Evolutionary conservation across 2,329 filamentous ascomycete species (phyloP).

Genomic region (Penicillium sp.): DNA sequence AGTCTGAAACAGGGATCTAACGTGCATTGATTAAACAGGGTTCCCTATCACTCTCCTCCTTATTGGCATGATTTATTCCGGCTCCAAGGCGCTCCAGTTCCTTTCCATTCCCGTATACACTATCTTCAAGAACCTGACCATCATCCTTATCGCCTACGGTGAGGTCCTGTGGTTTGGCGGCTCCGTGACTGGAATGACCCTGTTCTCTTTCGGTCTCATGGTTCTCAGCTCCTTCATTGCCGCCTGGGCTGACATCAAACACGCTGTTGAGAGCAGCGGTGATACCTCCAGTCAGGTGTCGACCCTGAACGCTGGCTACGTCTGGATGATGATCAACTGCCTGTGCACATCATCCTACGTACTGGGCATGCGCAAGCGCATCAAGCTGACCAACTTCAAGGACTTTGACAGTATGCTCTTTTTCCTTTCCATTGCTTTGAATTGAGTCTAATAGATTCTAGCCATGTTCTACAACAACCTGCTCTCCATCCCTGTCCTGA

Average conservation of each 20-base stretch:
- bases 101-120: conserved; percentile 98
- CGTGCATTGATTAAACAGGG: conserved; percentile 54
- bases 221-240: conserved; percentile 90
- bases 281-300: conserved; percentile 73
- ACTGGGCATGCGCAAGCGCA: conserved; percentile 92
- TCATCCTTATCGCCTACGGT: conserved; percentile 96
- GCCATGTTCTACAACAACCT: conserved; percentile 99
- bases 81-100: conserved; percentile 91
- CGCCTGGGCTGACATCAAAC: conserved; percentile 94
- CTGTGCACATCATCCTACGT: conserved; percentile 89
- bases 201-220: conserved; percentile 95
- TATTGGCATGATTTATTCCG: conserved; percentile 98
- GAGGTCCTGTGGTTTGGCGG: conserved; percentile 98
- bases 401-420: conserved; percentile 88
- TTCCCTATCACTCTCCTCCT: conserved; percentile 93
- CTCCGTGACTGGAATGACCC: conserved; percentile 76
- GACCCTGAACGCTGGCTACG: conserved; percentile 87
- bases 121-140: conserved; percentile 99
- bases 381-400: conserved; percentile 99
- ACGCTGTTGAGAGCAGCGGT: conserved; percentile 64
- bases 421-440: neutral
- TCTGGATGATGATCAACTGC: conserved; percentile 98
- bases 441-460: conserved; percentile 37
- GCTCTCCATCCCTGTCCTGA: conserved; percentile 85
- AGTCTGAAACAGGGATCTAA: conserved; percentile 1